phyloP scores from a whole-genome alignment of 176 grass and related monocot species.

The Sorghum bicolor region DNA sequence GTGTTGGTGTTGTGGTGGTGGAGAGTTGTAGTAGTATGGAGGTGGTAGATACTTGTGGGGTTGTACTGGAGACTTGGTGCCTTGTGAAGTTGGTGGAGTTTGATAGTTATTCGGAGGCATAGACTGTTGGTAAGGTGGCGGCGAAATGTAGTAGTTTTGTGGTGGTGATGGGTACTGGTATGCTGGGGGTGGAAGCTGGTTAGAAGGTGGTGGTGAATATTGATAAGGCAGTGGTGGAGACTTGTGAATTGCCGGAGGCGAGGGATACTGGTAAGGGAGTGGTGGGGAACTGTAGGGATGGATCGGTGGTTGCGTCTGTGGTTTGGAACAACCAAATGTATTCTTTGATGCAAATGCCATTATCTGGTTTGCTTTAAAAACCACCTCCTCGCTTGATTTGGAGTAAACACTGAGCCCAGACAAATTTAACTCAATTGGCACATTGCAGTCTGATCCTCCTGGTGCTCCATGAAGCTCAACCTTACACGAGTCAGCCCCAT shows the following conservation, averaged over 20 bases:
- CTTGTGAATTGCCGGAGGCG: conserved; percentile 33
- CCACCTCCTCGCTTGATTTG: conserved; percentile 44
- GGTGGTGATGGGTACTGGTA: conserved; percentile 48
- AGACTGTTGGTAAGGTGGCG: conserved; percentile 28
- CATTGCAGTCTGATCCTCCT: conserved; percentile 58
- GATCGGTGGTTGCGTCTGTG: conserved; percentile 17
- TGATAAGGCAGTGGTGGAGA: conserved; percentile 30
- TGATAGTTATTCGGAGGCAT: conserved; percentile 31
- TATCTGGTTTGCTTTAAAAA: conserved; percentile 58
- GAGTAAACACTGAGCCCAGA: conserved; percentile 44
- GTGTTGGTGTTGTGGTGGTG: conserved; percentile 28
- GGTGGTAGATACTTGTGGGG: conserved; percentile 40
- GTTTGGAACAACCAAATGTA: conserved; percentile 36
- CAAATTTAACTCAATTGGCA: conserved; percentile 49
- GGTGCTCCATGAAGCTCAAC: conserved; percentile 73
- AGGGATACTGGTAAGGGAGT: conserved; percentile 33
- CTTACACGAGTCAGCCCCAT: conserved; percentile 51
- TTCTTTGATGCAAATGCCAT: conserved; percentile 69
- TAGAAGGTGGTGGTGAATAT: conserved; percentile 24
- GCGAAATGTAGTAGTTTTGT: conserved; percentile 12
- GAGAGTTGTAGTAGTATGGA: conserved; percentile 52
- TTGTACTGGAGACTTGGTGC: conserved; percentile 11
- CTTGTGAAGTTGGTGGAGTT: conserved; percentile 11
- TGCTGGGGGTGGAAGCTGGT: conserved; percentile 28
- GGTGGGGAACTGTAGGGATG: conserved; percentile 29